Base-by-base conservation (phyloP, 2,329 filamentous ascomycete genomes). In the Dactylellina haptotyla region DNA sequence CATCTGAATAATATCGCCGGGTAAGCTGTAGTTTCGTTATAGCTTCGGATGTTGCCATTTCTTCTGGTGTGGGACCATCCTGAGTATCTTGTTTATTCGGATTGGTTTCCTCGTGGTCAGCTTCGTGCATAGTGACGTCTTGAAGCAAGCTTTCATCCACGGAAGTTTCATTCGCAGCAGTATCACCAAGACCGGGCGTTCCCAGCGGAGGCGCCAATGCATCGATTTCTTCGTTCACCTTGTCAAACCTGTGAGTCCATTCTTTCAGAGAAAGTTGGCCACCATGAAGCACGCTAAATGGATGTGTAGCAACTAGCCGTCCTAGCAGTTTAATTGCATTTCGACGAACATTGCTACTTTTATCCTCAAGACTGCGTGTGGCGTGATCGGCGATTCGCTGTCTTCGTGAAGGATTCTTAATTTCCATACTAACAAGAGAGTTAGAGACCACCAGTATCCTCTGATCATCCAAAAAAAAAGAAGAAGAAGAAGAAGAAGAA, bases 321-420 rank as follows among this genome's bases (percentile, higher is more conserved):
- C 89, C 91, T 0, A 99, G 85, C 4, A 99, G 83, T 81, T 97
- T 98, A 80, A 99, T 95, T 1, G 95, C 93, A 80, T 98, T 98
- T 69, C 93, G 87, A 75, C 95, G 87, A 30, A 99, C 95, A 78
- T 98, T 96, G 81, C 95, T 99, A 82, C 94, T 98, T 84, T 96
- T 98, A 83, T 99, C 96, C 80, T 97, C 92, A 1, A 99, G 84
- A 80, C 94, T 98, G 77, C 91, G 87, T 65, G 91, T 89, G 0
- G 95, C 93, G 25, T 97, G 84, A 80, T 97, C 92, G 1, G 94
- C 91, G 2, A 90, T 94, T 79, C 87, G 90, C 80, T 97, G 93
- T 72, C 95, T 86, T 63, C 93, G 87, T 82, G 97, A 97, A 37
- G 93, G 92, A 78, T 96, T 97, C 80, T 98, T 98, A 76, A 94